Evolutionary conservation across 768 basidiomycete genomes (phyloP), one percentile per base, ranked within the genome.

Genomic region (Lactarius hengduanensis): DNA sequence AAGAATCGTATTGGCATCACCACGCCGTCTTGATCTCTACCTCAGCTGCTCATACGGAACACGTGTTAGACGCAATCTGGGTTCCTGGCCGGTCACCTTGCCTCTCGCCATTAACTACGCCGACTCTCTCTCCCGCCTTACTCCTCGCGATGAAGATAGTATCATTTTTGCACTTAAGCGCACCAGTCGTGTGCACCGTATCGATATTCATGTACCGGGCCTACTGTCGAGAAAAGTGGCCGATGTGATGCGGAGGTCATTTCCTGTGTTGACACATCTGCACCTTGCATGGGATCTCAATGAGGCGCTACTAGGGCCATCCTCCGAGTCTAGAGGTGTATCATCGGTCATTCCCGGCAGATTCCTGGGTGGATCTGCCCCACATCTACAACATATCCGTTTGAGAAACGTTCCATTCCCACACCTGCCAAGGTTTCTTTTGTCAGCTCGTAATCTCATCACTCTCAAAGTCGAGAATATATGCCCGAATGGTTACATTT

Each of bases 71-170:
- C 7, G 10, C 0, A 22, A 47, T 22, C 45, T 47, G 11, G n/a
- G 3, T 11, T 47, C 22, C 45, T 47, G 45, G 45, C 45, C 45
- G 13, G 45, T 13, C 10, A 22, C 45, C 10, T 22, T 47, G 10
- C 45, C 45, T 47, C 45, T 47, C 45, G 7, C 45, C 45, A 3
- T 47, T 22, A 10, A 47, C 45, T 47, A 22, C 45, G 0, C n/a
- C n/a, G 0, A 1, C 8, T 3, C 9, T 0, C 10, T 3, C 22
- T 30, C 30, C 4, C 10, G 4, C 10, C n/a, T 20, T 22, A 1
- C 20, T 20, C n/a, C n/a, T 22, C 2, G 0, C 1, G 10, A 47
- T 22, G n/a, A 47, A 47, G n/a, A 47, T n/a, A 47, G 22, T 22
- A 22, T 47, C 10, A 9, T 47, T 11, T n/a, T 10, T 10, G n/a